Evolutionary conservation across 1,139 yeast species (phyloP), one percentile per base, ranked within the genome.

Genomic region (Pichia inconspicua): DNA sequence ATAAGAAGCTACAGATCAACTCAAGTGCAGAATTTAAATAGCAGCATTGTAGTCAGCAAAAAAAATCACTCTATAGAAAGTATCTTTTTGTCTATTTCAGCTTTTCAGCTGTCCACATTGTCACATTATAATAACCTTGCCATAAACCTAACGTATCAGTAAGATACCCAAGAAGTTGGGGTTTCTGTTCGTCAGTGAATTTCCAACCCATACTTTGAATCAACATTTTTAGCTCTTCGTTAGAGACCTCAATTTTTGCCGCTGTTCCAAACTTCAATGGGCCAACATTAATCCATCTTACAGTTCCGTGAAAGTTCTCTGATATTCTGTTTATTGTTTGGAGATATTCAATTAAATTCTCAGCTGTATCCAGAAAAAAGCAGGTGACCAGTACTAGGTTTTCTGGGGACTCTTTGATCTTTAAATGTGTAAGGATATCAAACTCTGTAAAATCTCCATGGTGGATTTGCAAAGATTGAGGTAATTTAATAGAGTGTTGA

Each of bases 251-350:
- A 1, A 82, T 84, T 55, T 76, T 78, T 1, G 96, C 94, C 1
- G 90, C 89, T 4, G 88, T 80, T 0, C 96, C 96, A 66, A 88
- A 88, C 64, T 88, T 88, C 53, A 88, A 70, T 0, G 96, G 96
- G 0, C 96, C 96, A 19, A 79, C 73, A 61, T 88, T 88, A 53
- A 88, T 79, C 96, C 96, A 88, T 25, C 62, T 60, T 17, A 61
- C 61, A 36, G 69, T 64, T 27, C 69, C 70, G 4, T 66, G 66
- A 27, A 57, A 59, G 2, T 47, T 35, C 5, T 62, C 58, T 2
- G 74, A 62, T 43, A 85, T 62, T 14, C 66, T 59, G 47, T 74
- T 74, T 36, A 88, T 78, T 1, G 82, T 66, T 47, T 83, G 84
- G 43, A 88, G 64, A 61, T 88, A 88, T 37, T 79, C 82, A 54